Evolutionary conservation across 2,329 filamentous ascomycete species (phyloP), one percentile per base, ranked within the genome.

Genomic region (Exophiala calicioides): DNA sequence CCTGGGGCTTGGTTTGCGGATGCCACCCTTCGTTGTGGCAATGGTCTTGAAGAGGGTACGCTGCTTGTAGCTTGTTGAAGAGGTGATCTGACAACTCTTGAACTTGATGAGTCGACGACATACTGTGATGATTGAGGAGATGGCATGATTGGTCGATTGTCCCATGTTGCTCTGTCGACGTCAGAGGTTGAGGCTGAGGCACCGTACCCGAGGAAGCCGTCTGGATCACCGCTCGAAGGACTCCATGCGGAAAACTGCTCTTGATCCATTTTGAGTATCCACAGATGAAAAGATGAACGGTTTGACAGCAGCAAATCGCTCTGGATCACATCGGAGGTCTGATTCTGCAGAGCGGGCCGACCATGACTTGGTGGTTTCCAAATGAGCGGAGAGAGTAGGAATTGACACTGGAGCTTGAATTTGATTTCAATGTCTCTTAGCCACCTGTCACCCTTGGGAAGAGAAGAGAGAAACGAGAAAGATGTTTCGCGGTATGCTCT

Each of bases 1-100:
- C 47, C 18, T 29, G 40, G 32, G 18, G 56, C 42, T 16, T 56
- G 52, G 31, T 36, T 52, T 5, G 54, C 44, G 31, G 56, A 58
- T 10, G 44, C 44, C 10, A 43, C 35, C 40, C 54, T 48, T 26
- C 50, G 52, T 27, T 57, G 55, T 15, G 56, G 36, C n/a, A 44
- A 33, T 7, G 55, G 53, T 27, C 55, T 43, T 8, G 43, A 47
- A 24, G 32, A 35, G 13, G 39, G 30, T n/a, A 40, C 10, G 15
- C 34, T 39, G 31, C 34, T 47, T 12, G 43, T 38, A 13, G 32
- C 15, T 24, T 51, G 47, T 32, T 48, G 52, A 10, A 50, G 32
- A 4, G 52, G 48, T 13, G 52, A 46, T 29, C 52, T 52, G 45
- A 44, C 29, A 19, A 49, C 41, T 9, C 47, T 38, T 10, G 52